Evolutionary conservation across 202 grass and related monocot genomes (phyloP).

Genomic region (Musa balbisiana): DNA sequence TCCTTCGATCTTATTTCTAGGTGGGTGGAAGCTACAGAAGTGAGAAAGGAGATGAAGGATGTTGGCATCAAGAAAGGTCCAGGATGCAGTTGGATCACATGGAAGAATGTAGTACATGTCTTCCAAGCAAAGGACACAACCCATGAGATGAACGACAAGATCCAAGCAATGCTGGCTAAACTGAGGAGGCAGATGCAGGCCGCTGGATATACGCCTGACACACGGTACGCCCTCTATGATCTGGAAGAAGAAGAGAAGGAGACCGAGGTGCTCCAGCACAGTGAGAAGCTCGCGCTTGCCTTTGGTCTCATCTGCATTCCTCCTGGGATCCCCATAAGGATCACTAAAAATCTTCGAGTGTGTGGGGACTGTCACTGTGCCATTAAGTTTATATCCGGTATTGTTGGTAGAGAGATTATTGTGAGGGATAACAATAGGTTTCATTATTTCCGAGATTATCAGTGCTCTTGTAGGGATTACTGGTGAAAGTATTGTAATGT

Average conservation of each 20-base stretch:
- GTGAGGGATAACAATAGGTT: slow-evolving; percentile 79
- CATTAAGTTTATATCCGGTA: slow-evolving; percentile 77
- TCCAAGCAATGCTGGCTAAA: slow-evolving; percentile 46
- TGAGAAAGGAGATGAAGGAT: slow-evolving; percentile 62
- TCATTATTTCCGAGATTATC: slow-evolving; percentile 63
- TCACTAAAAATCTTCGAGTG: slow-evolving; percentile 69
- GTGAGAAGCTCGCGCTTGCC: slow-evolving; percentile 78
- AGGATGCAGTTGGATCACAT: slow-evolving; percentile 76
- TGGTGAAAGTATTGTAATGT: slow-evolving; percentile 37
- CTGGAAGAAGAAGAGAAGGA: slow-evolving; percentile 86
- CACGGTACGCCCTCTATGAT: slow-evolving; percentile 57
- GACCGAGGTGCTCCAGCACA: slow-evolving; percentile 69
- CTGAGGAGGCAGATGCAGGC: slow-evolving; percentile 54
- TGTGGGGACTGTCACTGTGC: slow-evolving; percentile 60
- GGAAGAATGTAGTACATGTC: slow-evolving; percentile 67
- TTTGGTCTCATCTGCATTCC: slow-evolving; percentile 79
- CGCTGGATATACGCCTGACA: slow-evolving; percentile 60
- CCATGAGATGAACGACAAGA: slow-evolving; percentile 53
- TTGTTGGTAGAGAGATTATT: slow-evolving; percentile 64
- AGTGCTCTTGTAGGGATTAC: slow-evolving; percentile 70
- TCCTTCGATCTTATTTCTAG: slow-evolving; percentile 22
- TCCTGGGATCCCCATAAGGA: slow-evolving; percentile 52
- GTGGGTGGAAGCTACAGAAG: slow-evolving; percentile 66
- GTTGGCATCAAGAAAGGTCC: slow-evolving; percentile 70
- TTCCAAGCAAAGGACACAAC: slow-evolving; percentile 75